Percentiles rank a stretch among this genome's conserved stretches.
Evolutionary conservation across 2,329 filamentous ascomycete genomes (phyloP).

Genomic region (Cercospora janseana): DNA sequence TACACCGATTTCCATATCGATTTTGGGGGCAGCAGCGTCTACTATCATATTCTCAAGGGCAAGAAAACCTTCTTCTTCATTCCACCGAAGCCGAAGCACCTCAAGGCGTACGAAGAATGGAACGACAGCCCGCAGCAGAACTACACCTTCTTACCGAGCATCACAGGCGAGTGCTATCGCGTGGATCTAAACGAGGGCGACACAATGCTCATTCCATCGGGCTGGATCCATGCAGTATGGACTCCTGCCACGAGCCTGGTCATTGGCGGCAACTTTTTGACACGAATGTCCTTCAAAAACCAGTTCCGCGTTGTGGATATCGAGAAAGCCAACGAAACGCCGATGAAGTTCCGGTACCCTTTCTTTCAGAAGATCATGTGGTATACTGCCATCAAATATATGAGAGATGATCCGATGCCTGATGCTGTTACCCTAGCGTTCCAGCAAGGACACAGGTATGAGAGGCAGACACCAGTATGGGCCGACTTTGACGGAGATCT

Average conservation of each 20-base stretch:
- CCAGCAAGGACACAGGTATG: constrained; percentile 55
- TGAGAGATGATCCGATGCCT: constrained; percentile 64
- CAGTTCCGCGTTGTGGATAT: constrained; percentile 65
- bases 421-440: constrained; percentile 55
- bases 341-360: constrained; percentile 64
- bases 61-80: constrained; percentile 72
- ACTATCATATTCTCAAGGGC: constrained; percentile 67
- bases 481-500: constrained; percentile 56
- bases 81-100: constrained; percentile 64
- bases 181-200: constrained; percentile 66
- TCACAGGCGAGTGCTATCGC: constrained; percentile 65
- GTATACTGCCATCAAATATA: constrained; percentile 63
- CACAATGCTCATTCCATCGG: constrained; percentile 69
- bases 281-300: constrained; percentile 63
- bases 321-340: constrained; percentile 66
- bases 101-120: constrained; percentile 71
- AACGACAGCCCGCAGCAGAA: constrained; percentile 66
- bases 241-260: constrained; percentile 68
- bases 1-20: constrained; percentile 73
- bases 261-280: constrained; percentile 69
- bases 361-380: constrained; percentile 69
- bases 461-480: constrained; percentile 56
- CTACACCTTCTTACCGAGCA: constrained; percentile 62
- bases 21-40: constrained; percentile 69
- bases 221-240: constrained; percentile 72